Evolutionary conservation across 2,329 filamentous ascomycete genomes (phyloP).

Genomic region (Alternaria burnsii): DNA sequence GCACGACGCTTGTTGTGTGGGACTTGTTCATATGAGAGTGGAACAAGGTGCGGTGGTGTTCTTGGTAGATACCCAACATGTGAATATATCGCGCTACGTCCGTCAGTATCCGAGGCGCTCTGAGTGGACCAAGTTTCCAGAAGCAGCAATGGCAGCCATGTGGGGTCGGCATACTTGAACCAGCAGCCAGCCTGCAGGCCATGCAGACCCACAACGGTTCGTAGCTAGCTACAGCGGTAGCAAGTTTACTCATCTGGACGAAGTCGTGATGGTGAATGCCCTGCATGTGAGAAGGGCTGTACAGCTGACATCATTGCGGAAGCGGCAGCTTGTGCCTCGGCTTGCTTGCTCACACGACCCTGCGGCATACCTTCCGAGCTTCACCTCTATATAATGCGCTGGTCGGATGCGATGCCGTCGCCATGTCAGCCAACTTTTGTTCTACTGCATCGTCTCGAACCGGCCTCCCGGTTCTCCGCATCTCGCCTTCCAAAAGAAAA

Average conservation of each 20-base stretch:
- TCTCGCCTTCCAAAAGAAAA: slow-evolving; percentile 21
- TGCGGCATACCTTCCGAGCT: slow-evolving; percentile 12
- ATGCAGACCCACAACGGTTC: slow-evolving; percentile 26
- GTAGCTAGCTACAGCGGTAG: background rate
- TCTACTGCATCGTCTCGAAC: slow-evolving; percentile 15
- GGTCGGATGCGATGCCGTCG: slow-evolving; percentile 19
- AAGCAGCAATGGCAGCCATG: slow-evolving; percentile 29
- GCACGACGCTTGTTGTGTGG: slow-evolving; percentile 58
- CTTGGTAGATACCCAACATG: slow-evolving; percentile 18
- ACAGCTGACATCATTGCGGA: slow-evolving; percentile 31
- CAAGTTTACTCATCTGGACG: background rate
- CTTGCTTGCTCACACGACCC: slow-evolving; percentile 31
- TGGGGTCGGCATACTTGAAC: slow-evolving; percentile 17
- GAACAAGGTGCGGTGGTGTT: background rate
- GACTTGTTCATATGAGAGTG: slow-evolving; percentile 56
- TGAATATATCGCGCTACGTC: slow-evolving; percentile 14
- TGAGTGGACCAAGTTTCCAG: slow-evolving; percentile 27
- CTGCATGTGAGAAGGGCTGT: slow-evolving; percentile 35
- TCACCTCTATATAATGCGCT: slow-evolving; percentile 24
- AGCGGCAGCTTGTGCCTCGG: slow-evolving; percentile 33
- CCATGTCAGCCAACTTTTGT: slow-evolving; percentile 11
- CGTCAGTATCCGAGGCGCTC: slow-evolving; percentile 14
- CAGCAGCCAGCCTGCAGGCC: background rate
- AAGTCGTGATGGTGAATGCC: slow-evolving; percentile 8
- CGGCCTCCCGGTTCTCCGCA: slow-evolving; percentile 26